phyloP scores from a whole-genome alignment of 2,329 filamentous ascomycete genomes.

The Nemania abortiva region DNA sequence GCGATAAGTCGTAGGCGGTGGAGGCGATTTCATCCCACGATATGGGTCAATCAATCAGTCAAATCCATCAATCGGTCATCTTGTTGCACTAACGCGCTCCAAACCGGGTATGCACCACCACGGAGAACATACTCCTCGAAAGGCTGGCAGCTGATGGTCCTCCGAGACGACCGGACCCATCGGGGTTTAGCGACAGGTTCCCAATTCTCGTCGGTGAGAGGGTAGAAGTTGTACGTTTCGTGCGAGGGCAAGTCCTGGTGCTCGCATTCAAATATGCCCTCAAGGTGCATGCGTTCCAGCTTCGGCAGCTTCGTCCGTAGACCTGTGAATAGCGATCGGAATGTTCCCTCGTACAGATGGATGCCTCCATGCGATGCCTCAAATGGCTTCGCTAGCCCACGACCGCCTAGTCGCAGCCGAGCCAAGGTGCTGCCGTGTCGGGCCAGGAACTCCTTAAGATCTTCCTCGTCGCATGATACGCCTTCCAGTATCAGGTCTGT shows the following conservation, averaged over 20 bases:
- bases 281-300: conserved; percentile 59
- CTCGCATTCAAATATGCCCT: conserved; percentile 61
- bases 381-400: conserved; percentile 56
- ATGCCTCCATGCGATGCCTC: conserved; percentile 59
- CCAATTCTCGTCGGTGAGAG: conserved; percentile 58
- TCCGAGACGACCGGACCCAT: conserved; percentile 49
- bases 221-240: conserved; percentile 58
- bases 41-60: not conserved
- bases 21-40: not conserved
- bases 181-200: conserved; percentile 48
- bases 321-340: conserved; percentile 57
- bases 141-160: conserved; percentile 54
- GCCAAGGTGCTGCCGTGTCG: conserved; percentile 56
- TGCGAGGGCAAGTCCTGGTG: conserved; percentile 53
- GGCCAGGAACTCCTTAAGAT: conserved; percentile 58
- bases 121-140: conserved; percentile 58
- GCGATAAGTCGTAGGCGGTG: not conserved
- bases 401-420: conserved; percentile 59
- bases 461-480: conserved; percentile 58
- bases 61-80: conserved; percentile 19
- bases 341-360: conserved; percentile 59
- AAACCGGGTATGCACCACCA: conserved; percentile 54
- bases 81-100: conserved; percentile 41
- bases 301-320: conserved; percentile 54
- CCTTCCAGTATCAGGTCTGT: conserved; percentile 59